Evolutionary conservation across 352 stramenopile species (phyloP), one percentile per base, ranked within the genome.

Genomic region (Globisporangium paddicum): DNA sequence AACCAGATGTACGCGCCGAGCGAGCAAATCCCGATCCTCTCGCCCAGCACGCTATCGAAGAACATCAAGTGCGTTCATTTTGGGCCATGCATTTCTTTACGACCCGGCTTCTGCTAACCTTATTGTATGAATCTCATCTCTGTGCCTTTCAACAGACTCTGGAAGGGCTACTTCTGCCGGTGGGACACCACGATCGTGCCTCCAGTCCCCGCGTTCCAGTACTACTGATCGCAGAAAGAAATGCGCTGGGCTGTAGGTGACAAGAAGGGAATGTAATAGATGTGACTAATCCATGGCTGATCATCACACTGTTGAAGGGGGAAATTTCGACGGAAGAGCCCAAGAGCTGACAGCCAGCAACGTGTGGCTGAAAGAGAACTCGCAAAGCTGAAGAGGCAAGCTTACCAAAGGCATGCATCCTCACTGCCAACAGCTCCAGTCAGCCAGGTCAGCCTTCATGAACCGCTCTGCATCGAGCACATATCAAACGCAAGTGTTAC

Each of bases 111-210:
- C n/a, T n/a, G n/a, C n/a, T n/a, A n/a, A n/a, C n/a, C n/a, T n/a
- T n/a, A n/a, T n/a, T n/a, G n/a, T n/a, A n/a, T n/a, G n/a, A n/a
- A n/a, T n/a, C n/a, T n/a, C n/a, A n/a, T n/a, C n/a, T n/a, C n/a
- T n/a, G n/a, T n/a, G n/a, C n/a, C n/a, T n/a, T n/a, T n/a, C n/a
- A n/a, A n/a, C n/a, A 94, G 85, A 55, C 71, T 94, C 7, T 93
- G 82, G 82, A 89, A 90, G 58, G 70, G 69, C 53, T 94, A 94
- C 81, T 94, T 94, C 68, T 90, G 80, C 34, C 82, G 82, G 34
- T 94, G 82, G 75, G 82, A 93, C 56, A 75, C 81, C n/a, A 91
- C 82, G 28, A 68, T 90, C 42, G 75, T 90, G 37, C 82, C 85
- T 55, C 79, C 80, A 0, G 77, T 90, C 1, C 70, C 78, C 34